These are phyloP conservation scores for Paramecium bursaria DNA, from an alignment of 73 alveolate genomes.

Conservation along the genomic window DNA sequence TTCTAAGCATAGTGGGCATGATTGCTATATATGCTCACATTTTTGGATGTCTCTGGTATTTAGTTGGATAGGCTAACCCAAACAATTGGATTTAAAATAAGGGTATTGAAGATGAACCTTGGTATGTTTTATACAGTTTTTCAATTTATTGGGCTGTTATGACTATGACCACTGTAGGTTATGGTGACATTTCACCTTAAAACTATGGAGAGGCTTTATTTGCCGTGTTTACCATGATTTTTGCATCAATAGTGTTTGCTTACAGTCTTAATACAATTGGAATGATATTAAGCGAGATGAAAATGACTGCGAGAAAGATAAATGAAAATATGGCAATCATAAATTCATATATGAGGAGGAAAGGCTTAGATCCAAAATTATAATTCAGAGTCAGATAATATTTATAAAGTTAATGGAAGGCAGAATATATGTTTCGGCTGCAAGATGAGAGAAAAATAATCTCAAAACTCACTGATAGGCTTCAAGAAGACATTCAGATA, in stretches of 20 bases:
- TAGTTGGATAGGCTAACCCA: not conserved
- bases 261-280: constrained; percentile 66
- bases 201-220: constrained; percentile 54
- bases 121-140: constrained; percentile 50
- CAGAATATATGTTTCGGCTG: constrained; percentile 22
- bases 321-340: constrained; percentile 68
- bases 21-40: constrained; percentile 42
- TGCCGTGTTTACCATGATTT: constrained; percentile 63
- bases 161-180: constrained; percentile 71
- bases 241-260: constrained; percentile 61
- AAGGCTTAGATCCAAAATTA: constrained; percentile 7
- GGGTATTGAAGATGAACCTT: constrained; percentile 19
- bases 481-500: constrained; percentile 29
- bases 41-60: constrained; percentile 54
- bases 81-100: constrained; percentile 35
- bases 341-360: constrained; percentile 49
- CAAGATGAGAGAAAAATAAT: constrained; percentile 34
- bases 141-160: constrained; percentile 63
- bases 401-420: constrained; percentile 43
- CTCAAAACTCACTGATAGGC: not conserved
- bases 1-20: constrained; percentile 35
- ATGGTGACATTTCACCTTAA: constrained; percentile 70
- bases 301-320: constrained; percentile 26
- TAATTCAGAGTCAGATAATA: constrained; percentile 54
- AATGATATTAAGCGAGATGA: constrained; percentile 49